Conservation (phyloP, 495 filamentous ascomycete genomes). For the Aspergillus bertholletiae region DNA sequence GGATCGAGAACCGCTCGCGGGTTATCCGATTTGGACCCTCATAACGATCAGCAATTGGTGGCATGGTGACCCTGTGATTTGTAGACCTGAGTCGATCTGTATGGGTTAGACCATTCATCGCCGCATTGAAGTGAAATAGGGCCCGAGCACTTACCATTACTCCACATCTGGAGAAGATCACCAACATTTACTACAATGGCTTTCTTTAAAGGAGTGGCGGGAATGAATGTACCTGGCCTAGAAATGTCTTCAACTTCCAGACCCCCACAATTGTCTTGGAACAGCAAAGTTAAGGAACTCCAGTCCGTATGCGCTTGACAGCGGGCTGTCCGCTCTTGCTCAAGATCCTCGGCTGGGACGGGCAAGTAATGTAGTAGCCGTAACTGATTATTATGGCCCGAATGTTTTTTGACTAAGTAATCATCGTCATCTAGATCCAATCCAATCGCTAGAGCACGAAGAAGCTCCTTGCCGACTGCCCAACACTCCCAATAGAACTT, state of each 20-base stretch:
- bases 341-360: conserved; percentile 44
- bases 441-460: conserved; percentile 52
- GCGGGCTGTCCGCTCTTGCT: conserved; percentile 41
- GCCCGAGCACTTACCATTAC: conserved; percentile 47
- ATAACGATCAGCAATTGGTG: conserved; percentile 31
- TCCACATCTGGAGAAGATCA: conserved; percentile 60
- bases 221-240: conserved; percentile 46
- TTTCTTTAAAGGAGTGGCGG: conserved; percentile 46
- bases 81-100: conserved; percentile 52
- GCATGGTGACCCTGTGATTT: conserved; percentile 51
- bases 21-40: conserved; percentile 43
- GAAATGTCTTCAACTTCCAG: conserved; percentile 55
- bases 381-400: conserved; percentile 58
- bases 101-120: neutral
- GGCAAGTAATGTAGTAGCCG: conserved; percentile 65
- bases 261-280: conserved; percentile 52
- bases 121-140: neutral
- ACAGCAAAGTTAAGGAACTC: conserved; percentile 49
- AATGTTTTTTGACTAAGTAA: conserved; percentile 51
- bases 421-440: conserved; percentile 45
- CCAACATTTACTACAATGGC: conserved; percentile 57
- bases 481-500: conserved; percentile 55
- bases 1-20: conserved; percentile 55
- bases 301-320: conserved; percentile 55
- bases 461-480: conserved; percentile 37